Evolutionary conservation across 2,329 filamentous ascomycete genomes (phyloP).

Genomic region (Pseudocercospora eumusae): DNA sequence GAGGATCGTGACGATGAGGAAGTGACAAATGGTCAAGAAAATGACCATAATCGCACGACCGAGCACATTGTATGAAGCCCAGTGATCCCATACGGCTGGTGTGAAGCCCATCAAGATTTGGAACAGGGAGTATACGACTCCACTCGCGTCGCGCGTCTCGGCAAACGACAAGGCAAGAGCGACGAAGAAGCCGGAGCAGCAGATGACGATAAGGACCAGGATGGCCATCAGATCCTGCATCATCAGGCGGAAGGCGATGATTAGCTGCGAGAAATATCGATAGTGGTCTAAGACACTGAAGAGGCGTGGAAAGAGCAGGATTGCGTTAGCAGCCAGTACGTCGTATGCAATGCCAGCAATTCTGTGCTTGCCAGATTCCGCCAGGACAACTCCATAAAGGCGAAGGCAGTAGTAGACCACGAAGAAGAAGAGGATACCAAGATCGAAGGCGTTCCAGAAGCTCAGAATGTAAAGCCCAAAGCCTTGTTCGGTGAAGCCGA

Average conservation of each 20-base stretch:
- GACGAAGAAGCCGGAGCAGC: slow-evolving; percentile 92
- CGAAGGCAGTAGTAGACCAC: slow-evolving; percentile 88
- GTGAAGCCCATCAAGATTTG: slow-evolving; percentile 96
- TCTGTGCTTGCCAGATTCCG: slow-evolving; percentile 66
- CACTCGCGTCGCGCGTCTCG: slow-evolving; percentile 67
- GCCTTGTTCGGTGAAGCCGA: slow-evolving; percentile 94
- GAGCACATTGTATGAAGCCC: slow-evolving; percentile 77
- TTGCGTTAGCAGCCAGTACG: slow-evolving; percentile 86
- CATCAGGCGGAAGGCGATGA: slow-evolving; percentile 94
- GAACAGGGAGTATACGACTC: slow-evolving; percentile 87
- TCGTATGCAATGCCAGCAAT: slow-evolving; percentile 89
- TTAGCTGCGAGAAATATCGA: slow-evolving; percentile 89
- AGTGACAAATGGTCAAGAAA: slow-evolving; percentile 93
- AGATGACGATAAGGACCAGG: slow-evolving; percentile 78
- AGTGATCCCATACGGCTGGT: slow-evolving; percentile 87
- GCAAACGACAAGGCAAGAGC: slow-evolving; percentile 83
- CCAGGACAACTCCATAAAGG: slow-evolving; percentile 80
- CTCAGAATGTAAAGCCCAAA: slow-evolving; percentile 97
- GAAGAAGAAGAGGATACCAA: slow-evolving; percentile 83
- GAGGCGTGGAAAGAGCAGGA: slow-evolving; percentile 83
- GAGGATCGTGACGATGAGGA: slow-evolving; percentile 88
- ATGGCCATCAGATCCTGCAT: slow-evolving; percentile 84
- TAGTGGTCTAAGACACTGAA: slow-evolving; percentile 95
- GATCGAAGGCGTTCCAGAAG: slow-evolving; percentile 94
- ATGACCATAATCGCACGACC: slow-evolving; percentile 74